These are phyloP conservation scores for Capsicum baccatum DNA, from an alignment of 257 asterid genomes.

Conservation along the genomic window DNA sequence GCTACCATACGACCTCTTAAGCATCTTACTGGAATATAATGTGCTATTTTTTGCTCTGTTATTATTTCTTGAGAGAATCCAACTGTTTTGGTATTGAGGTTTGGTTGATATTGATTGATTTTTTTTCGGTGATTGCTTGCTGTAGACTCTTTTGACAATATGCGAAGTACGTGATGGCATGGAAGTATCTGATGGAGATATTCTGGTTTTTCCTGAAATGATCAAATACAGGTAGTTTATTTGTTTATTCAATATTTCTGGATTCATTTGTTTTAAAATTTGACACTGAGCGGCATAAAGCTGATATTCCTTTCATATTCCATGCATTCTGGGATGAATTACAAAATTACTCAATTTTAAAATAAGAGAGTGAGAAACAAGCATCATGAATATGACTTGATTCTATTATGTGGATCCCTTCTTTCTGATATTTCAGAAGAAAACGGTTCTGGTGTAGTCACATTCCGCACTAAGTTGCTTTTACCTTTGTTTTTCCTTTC, in stretches of 20 bases:
- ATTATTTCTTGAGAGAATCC: background rate
- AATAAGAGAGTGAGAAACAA: background rate
- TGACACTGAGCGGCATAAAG: slow-evolving; percentile 1
- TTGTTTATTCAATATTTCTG: background rate
- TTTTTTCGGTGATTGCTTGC: slow-evolving; percentile 36
- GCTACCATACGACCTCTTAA: too few species aligned
- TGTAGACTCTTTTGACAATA: slow-evolving; percentile 82
- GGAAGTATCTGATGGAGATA: slow-evolving; percentile 81
- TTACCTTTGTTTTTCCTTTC: too few species aligned
- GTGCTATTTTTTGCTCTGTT: background rate
- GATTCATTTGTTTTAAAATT: background rate
- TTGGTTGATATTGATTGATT: slow-evolving; percentile 13
- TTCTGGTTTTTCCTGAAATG: slow-evolving; percentile 91
- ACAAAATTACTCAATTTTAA: background rate
- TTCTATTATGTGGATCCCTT: background rate
- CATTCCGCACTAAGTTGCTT: background rate
- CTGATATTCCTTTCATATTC: slow-evolving; percentile 11
- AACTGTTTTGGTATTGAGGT: background rate
- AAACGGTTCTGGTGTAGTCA: background rate
- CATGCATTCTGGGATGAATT: background rate
- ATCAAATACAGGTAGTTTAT: slow-evolving; percentile 67
- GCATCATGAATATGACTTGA: background rate
- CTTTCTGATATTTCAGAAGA: background rate
- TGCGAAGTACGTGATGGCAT: slow-evolving; percentile 68
- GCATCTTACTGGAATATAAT: background rate